Evolutionary conservation across 2,329 filamentous ascomycete species (phyloP).

Genomic region (Colletotrichum melonis): DNA sequence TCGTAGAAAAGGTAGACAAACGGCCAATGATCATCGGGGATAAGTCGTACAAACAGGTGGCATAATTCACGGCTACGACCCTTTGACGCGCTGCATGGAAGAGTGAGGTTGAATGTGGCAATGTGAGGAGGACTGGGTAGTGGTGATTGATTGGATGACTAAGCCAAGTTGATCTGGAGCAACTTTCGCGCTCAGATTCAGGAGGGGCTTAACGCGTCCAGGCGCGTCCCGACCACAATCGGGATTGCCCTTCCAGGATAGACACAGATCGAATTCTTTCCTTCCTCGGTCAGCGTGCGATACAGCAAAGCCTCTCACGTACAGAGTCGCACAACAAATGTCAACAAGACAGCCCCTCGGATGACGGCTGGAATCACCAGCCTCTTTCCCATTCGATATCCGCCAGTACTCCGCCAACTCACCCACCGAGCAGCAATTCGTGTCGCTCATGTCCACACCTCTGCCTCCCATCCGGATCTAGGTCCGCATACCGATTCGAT

Average conservation of each 20-base stretch:
- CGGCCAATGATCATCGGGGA: neutral
- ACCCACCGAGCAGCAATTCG: slow-evolving; percentile 39
- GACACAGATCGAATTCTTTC: slow-evolving; percentile 8
- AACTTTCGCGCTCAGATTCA: neutral
- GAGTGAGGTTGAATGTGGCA: no score
- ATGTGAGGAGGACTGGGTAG: no score
- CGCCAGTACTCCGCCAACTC: slow-evolving; percentile 46
- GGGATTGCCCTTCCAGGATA: neutral
- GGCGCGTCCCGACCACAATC: slow-evolving; percentile 4
- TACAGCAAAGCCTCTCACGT: slow-evolving; percentile 3
- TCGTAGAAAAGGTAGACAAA: neutral
- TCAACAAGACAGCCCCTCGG: slow-evolving; percentile 40
- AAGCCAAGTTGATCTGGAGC: neutral
- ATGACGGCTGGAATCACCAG: slow-evolving; percentile 48
- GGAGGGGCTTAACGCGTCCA: neutral
- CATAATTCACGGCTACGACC: neutral
- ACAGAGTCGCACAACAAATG: slow-evolving; percentile 6
- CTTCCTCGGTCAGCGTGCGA: slow-evolving; percentile 1
- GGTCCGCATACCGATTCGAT: slow-evolving; percentile 42
- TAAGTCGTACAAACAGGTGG: neutral
- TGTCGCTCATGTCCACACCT: slow-evolving; percentile 41
- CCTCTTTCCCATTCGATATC: slow-evolving; percentile 48
- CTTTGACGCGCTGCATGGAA: neutral
- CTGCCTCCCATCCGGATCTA: slow-evolving; percentile 18
- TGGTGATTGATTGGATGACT: neutral